These are phyloP conservation scores for Silybum marianum DNA, from an alignment of 129 eudicot species.

Conservation along the genomic window DNA sequence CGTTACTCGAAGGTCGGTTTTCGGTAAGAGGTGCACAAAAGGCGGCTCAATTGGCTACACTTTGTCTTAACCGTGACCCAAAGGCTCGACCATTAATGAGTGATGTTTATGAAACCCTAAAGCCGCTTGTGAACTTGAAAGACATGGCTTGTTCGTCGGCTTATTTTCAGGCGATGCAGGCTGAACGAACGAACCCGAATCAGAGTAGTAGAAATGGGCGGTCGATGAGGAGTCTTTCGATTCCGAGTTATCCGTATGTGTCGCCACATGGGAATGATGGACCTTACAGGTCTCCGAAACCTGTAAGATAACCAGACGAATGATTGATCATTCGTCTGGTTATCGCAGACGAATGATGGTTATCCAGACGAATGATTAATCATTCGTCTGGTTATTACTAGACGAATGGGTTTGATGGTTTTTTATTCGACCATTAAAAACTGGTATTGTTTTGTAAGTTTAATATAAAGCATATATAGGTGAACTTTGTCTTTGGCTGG, in stretches of 20 bases:
- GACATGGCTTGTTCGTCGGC: slow-evolving; percentile 77
- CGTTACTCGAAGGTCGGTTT: slow-evolving; percentile 75
- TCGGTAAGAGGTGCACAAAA: slow-evolving; percentile 75
- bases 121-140: slow-evolving; percentile 65
- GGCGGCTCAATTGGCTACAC: slow-evolving; percentile 72
- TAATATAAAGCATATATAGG: background rate
- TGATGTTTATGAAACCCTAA: slow-evolving; percentile 57
- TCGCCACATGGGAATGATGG: slow-evolving; percentile 34
- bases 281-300: slow-evolving; percentile 50
- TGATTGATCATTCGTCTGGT: background rate
- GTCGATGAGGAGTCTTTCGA: slow-evolving; percentile 43
- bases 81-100: slow-evolving; percentile 76
- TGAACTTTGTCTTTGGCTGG: background rate
- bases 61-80: slow-evolving; percentile 71
- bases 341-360: too few species aligned
- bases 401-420: too few species aligned
- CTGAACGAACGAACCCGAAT: slow-evolving; percentile 38
- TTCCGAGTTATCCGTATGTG: slow-evolving; percentile 32
- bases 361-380: background rate
- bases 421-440: background rate
- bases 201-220: slow-evolving; percentile 46
- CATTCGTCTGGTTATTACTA: background rate
- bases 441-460: background rate
- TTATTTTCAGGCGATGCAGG: slow-evolving; percentile 61
- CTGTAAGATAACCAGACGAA: slow-evolving; percentile 28